Base-by-base conservation (phyloP, 202 grass and related monocot species). In the Zoysia matrella region DNA sequence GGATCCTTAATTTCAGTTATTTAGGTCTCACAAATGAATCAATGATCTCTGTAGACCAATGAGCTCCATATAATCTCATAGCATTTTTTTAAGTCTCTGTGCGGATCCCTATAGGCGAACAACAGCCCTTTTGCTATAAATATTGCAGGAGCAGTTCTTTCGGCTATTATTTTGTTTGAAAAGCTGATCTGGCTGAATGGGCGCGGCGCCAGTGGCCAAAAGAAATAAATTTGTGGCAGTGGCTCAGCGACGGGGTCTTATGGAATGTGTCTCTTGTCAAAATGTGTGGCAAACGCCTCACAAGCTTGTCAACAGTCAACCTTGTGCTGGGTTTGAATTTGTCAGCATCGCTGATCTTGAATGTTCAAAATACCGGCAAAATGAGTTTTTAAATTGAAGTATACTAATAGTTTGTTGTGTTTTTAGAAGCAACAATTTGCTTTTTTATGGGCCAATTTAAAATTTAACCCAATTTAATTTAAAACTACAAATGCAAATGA, bases 141-240 rank as follows among this genome's bases (percentile, higher is more conserved):
- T 65, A 76, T 69, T 63, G 64, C 66, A 70, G 41, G 13, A 76
- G 48, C 36, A 54, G 41, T 63, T 47, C 10, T 10, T 75, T 71
- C 6, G 75, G 15, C 6, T 47, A 76, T 76, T 75, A 42, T 85
- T 85, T 78, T 54, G 16, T 14, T 69, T 3, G 47, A 82, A 91
- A 78, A 82, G 73, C 8, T 80, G 52, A 45, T 4, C 76, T 76
- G 8, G 18, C 11, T 74, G 50, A 78, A 73, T 83, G 76, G 79
- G 75, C 72, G 63, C 36, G 22, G 22, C 22, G 22, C 43, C 44
- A 72, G 70, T 51, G 76, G 56, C 60, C 22, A 67, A 58, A 72
- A 72, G 54, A 81, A 76, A 89, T 77, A 30, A 89, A 30, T 80
- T 71, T 65, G 49, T 71, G 15, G 22, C 43, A 76, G 55, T 70